Evolutionary conservation across 352 stramenopile genomes (phyloP), one percentile per base, ranked within the genome.

Genomic region (Nothophytophthora sp.): DNA sequence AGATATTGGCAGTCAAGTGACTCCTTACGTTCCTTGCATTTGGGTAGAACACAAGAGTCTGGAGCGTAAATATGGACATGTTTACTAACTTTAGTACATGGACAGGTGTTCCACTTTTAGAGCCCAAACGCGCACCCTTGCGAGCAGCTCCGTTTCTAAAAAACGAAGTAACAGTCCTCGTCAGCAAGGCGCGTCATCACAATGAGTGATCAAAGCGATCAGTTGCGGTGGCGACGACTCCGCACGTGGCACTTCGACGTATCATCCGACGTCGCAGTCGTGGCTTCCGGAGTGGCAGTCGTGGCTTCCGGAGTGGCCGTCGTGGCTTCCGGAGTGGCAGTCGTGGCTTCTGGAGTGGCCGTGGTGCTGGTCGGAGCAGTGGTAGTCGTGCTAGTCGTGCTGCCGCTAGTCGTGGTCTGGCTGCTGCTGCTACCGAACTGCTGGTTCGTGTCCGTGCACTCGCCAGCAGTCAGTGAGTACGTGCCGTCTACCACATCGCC

Each of bases 401-500:
- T 46, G 40, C 34, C 6, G 37, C 50, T 40, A 50, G 30, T 56
- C 16, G 53, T 66, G 9, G 57, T 52, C 10, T 62, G 38, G 20
- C 50, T 51, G 34, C 48, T 65, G 24, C 67, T 63, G 5, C 38
- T 44, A 13, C 58, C 59, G 39, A 81, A 82, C 40, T 82, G 69
- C 20, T 65, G 63, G 16, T 53, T 64, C 20, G 67, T 73, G n/a
- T 74, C 41, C 1, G 67, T 72, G 46, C 71, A 86, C 29, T 57
- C 55, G 12, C 68, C 69, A 20, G 44, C 65, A n/a, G 57, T 66
- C 35, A 88, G 63, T 30, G 76, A 72, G 23, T 83, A 76, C 10
- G 65, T 86, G 18, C 76, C 73, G 30, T 74, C 51, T 24, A 85
- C 60, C 3, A 58, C 68, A 29, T 85, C 60, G 9, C 72, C 77